A percentile compares a stretch with the other conserved stretches of the same genome.
These are phyloP conservation scores for Apiotrichum veenhuisii DNA, from an alignment of 1,284 basidiomycete genomes.

Conservation along the genomic window DNA sequence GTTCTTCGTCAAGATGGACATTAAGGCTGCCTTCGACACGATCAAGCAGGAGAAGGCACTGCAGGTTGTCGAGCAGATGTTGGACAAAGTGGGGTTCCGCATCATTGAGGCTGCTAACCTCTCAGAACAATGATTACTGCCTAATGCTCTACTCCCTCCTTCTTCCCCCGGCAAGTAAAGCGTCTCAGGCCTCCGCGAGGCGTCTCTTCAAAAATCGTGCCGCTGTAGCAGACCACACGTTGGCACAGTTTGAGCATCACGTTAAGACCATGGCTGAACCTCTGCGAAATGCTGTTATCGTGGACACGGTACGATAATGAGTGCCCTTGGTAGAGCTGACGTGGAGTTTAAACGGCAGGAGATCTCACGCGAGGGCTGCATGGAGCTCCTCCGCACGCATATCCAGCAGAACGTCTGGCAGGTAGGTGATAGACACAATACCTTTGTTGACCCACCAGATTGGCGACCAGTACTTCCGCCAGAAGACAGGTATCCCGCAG, in stretches of 20 bases:
- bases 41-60: conserved; percentile 86
- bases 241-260: conserved; percentile 24
- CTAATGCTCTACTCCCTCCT: conserved; percentile 38
- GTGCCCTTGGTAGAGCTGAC: not conserved
- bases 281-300: conserved; percentile 74
- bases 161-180: conserved; percentile 38
- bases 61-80: conserved; percentile 65
- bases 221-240: conserved; percentile 18
- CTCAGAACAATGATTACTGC: conserved; percentile 36
- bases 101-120: not conserved
- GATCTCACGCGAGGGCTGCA: conserved; percentile 56
- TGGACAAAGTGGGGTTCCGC: conserved; percentile 64
- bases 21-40: conserved; percentile 92
- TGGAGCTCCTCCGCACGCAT: conserved; percentile 78
- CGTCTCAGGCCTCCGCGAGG: conserved; percentile 29
- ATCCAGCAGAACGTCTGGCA: conserved; percentile 89
- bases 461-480: conserved; percentile 52
- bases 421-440: conserved; percentile 48
- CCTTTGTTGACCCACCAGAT: conserved; percentile 21
- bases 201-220: conserved; percentile 38
- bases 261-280: conserved; percentile 60
- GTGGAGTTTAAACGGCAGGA: conserved; percentile 26
- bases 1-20: conserved; percentile 95
- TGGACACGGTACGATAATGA: conserved; percentile 64
- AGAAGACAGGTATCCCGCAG: conserved; percentile 89